Percentiles rank a stretch among this genome's conserved stretches.
phyloP scores from a whole-genome alignment of 139 green algal genomes.

The Deuterostichococcus epilithicus region DNA sequence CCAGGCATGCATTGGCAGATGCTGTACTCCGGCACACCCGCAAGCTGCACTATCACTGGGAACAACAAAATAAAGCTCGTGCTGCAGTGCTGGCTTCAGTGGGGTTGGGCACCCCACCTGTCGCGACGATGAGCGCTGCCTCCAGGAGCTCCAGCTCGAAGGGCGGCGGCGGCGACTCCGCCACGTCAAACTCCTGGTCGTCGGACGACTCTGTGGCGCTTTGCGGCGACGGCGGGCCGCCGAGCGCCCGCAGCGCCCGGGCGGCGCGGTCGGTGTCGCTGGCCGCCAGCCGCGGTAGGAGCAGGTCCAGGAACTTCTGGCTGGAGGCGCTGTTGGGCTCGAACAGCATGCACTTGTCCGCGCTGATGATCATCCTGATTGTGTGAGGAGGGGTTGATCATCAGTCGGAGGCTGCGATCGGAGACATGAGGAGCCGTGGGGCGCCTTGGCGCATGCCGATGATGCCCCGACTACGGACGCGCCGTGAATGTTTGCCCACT shows the following conservation, averaged over 20 bases:
- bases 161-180: conserved; percentile 43
- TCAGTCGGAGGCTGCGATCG: background rate
- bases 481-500: no score
- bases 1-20: no score
- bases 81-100: background rate
- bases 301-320: conserved; percentile 71
- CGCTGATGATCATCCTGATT: conserved; percentile 63
- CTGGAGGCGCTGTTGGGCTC: conserved; percentile 61
- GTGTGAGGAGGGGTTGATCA: background rate
- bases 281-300: conserved; percentile 60
- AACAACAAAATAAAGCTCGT: no score
- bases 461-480: no score
- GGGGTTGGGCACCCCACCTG: conserved; percentile 34
- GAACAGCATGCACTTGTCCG: conserved; percentile 83
- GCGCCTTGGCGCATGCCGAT: no score
- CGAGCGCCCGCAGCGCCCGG: background rate
- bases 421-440: no score
- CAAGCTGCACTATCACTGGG: no score
- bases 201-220: background rate
- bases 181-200: conserved; percentile 3
- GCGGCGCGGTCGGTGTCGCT: background rate
- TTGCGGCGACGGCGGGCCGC: background rate
- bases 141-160: conserved; percentile 94
- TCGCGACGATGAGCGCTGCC: conserved; percentile 81
- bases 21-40: no score